Conservation (phyloP, 257 asterid genomes). For the Gentiana dahurica region DNA sequence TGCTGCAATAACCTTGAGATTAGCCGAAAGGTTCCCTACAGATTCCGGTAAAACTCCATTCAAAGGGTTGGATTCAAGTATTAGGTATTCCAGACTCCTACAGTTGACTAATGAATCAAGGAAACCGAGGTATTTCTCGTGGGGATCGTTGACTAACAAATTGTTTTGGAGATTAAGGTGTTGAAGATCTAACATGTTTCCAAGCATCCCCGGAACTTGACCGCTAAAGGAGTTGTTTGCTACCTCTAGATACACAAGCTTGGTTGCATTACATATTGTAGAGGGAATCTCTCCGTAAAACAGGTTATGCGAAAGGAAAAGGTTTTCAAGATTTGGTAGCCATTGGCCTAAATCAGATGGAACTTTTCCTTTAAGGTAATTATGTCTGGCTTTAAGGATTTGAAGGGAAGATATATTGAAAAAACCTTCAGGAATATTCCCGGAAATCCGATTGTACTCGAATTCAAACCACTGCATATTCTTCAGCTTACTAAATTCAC, state of each 20-base stretch:
- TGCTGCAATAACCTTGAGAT: constrained; percentile 23
- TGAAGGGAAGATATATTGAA: constrained; percentile 30
- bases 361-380: constrained; percentile 20
- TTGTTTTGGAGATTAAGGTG: constrained; percentile 21
- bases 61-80: constrained; percentile 24
- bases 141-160: constrained; percentile 16
- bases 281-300: constrained; percentile 30
- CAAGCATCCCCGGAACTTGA: constrained; percentile 26
- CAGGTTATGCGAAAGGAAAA: constrained; percentile 30
- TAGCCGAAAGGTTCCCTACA: background rate
- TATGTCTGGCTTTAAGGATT: constrained; percentile 7
- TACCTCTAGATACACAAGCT: constrained; percentile 17
- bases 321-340: constrained; percentile 30
- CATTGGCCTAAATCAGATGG: constrained; percentile 30
- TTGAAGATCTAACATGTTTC: constrained; percentile 20
- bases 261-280: background rate
- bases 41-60: constrained; percentile 23
- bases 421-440: constrained; percentile 16
- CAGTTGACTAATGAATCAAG: constrained; percentile 25
- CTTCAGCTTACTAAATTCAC: constrained; percentile 16
- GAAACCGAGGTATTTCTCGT: constrained; percentile 20
- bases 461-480: constrained; percentile 23
- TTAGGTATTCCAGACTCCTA: constrained; percentile 18
- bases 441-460: background rate
- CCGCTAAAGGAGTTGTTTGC: constrained; percentile 33